phyloP scores from a whole-genome alignment of 1,139 yeast genomes.

The Lodderomyces beijingensis region DNA sequence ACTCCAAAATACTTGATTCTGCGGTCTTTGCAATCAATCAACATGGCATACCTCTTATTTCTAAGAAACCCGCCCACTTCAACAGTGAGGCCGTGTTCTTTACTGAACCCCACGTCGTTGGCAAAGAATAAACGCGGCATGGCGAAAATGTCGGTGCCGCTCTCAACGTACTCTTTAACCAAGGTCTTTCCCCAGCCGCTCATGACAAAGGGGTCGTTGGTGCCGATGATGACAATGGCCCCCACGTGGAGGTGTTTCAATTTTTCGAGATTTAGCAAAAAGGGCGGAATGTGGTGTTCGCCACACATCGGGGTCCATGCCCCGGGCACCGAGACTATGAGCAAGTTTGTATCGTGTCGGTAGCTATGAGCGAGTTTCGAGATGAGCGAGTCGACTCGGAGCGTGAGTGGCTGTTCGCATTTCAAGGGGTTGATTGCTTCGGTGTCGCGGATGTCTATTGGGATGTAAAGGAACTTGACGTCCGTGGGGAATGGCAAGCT shows the following conservation, averaged over 20 bases:
- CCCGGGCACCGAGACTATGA: constrained; percentile 82
- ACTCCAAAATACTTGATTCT: constrained; percentile 21
- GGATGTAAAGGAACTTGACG: constrained; percentile 53
- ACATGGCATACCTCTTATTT: constrained; percentile 69
- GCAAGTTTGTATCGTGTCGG: constrained; percentile 32
- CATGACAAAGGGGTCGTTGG: constrained; percentile 78
- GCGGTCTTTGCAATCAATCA: constrained; percentile 42
- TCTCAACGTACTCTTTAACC: constrained; percentile 21
- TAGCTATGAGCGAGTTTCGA: too few relatives aligned
- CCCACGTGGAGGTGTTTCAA: constrained; percentile 62
- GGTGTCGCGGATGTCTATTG: constrained; percentile 35
- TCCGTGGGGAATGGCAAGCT: constrained; percentile 51
- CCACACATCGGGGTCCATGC: constrained; percentile 93
- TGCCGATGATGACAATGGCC: constrained; percentile 61
- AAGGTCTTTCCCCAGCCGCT: constrained; percentile 78
- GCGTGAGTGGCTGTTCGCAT: constrained; percentile 39
- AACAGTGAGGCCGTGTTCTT: constrained; percentile 38
- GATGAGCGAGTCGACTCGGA: constrained; percentile 19
- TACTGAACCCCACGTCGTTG: constrained; percentile 67
- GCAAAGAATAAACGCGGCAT: constrained; percentile 55
- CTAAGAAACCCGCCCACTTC: constrained; percentile 57
- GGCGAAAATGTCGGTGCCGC: constrained; percentile 13
- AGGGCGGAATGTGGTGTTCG: constrained; percentile 76
- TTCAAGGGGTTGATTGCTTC: constrained; percentile 42
- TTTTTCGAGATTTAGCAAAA: constrained; percentile 46